A percentile compares a stretch with the other conserved stretches of the same genome.
Evolutionary conservation across 108 stramenopile genomes (phyloP).

Genomic region (Pseudonitzschia multiseries): DNA sequence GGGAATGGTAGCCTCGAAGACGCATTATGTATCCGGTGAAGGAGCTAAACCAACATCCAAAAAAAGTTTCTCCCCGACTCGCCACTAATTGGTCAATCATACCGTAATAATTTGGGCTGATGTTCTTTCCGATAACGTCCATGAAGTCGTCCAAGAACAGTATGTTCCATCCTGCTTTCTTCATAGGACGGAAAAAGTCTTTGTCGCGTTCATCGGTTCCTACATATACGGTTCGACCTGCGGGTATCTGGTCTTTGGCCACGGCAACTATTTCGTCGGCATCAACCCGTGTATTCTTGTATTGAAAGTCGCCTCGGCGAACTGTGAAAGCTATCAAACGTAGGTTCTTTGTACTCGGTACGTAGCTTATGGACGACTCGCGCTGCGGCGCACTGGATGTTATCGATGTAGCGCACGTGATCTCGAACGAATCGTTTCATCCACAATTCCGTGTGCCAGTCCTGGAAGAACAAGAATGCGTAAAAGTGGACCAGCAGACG

Average conservation of each 20-base stretch:
- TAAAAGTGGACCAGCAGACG: slow-evolving; percentile 90
- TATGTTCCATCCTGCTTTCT: slow-evolving; percentile 51
- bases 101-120: slow-evolving; percentile 68
- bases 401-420: slow-evolving; percentile 87
- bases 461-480: slow-evolving; percentile 89
- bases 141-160: slow-evolving; percentile 80
- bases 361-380: slow-evolving; percentile 79
- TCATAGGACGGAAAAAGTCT: slow-evolving; percentile 72
- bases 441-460: slow-evolving; percentile 77
- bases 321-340: slow-evolving; percentile 87
- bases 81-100: slow-evolving; percentile 92
- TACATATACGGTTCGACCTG: slow-evolving; percentile 67
- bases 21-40: slow-evolving; percentile 70
- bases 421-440: slow-evolving; percentile 85
- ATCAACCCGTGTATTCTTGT: slow-evolving; percentile 61
- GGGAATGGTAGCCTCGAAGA: slow-evolving; percentile 66
- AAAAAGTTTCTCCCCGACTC: slow-evolving; percentile 57
- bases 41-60: slow-evolving; percentile 37
- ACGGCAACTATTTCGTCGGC: slow-evolving; percentile 56
- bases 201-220: slow-evolving; percentile 89
- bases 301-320: slow-evolving; percentile 81
- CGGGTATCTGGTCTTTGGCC: slow-evolving; percentile 47
- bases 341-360: neutral
- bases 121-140: slow-evolving; percentile 32
- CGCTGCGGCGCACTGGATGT: slow-evolving; percentile 91